Evolutionary conservation across 2,329 filamentous ascomycete species (phyloP), one percentile per base, ranked within the genome.

Genomic region (Diaporthe sp.): DNA sequence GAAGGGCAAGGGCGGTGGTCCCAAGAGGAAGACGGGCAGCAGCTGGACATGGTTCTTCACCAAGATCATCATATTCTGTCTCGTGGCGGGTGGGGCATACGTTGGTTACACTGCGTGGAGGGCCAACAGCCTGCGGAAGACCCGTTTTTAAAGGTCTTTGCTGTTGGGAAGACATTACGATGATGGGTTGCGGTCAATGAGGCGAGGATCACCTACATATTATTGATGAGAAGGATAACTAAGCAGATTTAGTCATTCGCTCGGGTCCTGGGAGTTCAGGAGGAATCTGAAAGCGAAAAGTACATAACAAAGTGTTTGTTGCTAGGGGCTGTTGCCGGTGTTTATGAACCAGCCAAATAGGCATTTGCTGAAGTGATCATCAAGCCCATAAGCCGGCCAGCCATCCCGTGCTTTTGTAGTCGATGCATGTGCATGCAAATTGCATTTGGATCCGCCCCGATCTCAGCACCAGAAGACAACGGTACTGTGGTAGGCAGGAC

Each of bases 51-150:
- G 89, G 88, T 88, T 91, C 84, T 86, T 98, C 76, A 88, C 95
- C 83, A 98, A 98, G 90, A 88, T 94, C 76, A 81, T 98, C 74
- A 80, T 98, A 75, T 93, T 98, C 83, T 86, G 94, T 77, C 82
- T 92, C 39, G 90, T 92, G 22, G 79, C 93, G 58, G 94, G 88
- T 13, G 96, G 94, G 78, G 94, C 83, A 6, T 99, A 98, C 82
- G 91, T 95, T 58, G 96, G 95, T 37, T 98, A 89, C 82, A 98
- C 95, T 9, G 89, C 93, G 59, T 99, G 94, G 85, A 90, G 96
- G 81, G 84, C 93, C 77, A 92, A 89, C 83, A 87, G 86, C 82
- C 86, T 87, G 83, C 90, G 90, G 81, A 87, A 85, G 77, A 89
- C 90, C 81, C 85, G 90, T 39, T 92, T 91, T 79, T 92, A 83